phyloP scores from a whole-genome alignment of 148 eudicot genomes.

The Chenopodium formosanum region DNA sequence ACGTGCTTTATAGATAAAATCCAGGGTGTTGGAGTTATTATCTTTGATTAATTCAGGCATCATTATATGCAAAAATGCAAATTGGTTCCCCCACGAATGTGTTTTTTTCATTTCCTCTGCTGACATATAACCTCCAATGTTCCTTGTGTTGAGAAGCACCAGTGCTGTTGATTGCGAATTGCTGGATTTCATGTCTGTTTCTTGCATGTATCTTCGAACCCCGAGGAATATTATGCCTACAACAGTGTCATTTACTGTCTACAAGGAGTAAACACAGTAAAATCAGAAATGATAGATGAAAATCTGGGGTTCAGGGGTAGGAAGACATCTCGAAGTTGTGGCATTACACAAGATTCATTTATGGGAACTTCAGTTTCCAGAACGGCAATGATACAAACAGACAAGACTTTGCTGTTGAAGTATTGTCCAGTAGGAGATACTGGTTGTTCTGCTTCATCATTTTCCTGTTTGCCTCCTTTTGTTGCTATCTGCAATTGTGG shows the following conservation, averaged over 20 bases:
- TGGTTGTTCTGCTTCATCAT: no score
- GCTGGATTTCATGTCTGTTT: slow-evolving; percentile 18
- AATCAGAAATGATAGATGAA: background rate
- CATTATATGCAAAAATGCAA: slow-evolving; percentile 63
- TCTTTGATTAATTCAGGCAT: slow-evolving; percentile 35
- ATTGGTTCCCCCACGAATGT: slow-evolving; percentile 71
- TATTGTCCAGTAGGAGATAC: no score
- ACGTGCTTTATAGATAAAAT: slow-evolving; percentile 44
- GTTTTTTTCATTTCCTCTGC: slow-evolving; percentile 57
- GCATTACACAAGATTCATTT: no score
- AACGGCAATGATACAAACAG: no score
- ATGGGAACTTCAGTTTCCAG: no score
- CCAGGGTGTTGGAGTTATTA: slow-evolving; percentile 36
- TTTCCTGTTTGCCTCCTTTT: no score
- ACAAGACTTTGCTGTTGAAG: no score
- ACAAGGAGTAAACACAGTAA: background rate
- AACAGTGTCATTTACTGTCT: slow-evolving; percentile 71
- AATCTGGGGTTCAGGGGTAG: no score
- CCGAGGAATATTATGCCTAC: slow-evolving; percentile 60
- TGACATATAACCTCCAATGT: slow-evolving; percentile 52
- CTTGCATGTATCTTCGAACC: slow-evolving; percentile 61
- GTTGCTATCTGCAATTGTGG: no score
- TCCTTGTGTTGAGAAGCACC: slow-evolving; percentile 75
- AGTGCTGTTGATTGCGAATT: slow-evolving; percentile 50
- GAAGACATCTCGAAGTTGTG: no score